Percentiles rank a stretch among this genome's conserved stretches.
Conservation (phyloP, 169 alveolate genomes). For the Condylostoma magnum region DNA sequence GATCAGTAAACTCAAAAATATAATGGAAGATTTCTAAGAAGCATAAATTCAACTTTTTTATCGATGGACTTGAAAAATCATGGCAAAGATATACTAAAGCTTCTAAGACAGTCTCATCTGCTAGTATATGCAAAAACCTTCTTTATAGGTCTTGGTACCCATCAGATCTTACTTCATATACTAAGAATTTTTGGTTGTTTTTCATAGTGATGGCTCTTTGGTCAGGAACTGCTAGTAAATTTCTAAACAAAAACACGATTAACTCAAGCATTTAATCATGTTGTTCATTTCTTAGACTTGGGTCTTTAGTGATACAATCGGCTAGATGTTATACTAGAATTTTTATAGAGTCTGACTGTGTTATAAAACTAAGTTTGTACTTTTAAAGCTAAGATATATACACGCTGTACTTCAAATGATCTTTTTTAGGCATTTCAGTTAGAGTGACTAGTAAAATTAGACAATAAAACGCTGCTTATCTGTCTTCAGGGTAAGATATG, state of each 20-base stretch:
- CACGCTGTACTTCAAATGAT: background rate
- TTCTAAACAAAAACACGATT: slow-evolving; percentile 37
- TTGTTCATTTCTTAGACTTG: slow-evolving; percentile 27
- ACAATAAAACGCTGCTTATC: slow-evolving; percentile 35
- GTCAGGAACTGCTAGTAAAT: slow-evolving; percentile 46
- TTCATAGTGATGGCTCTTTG: background rate
- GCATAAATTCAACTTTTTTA: slow-evolving; percentile 28
- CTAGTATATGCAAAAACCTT: slow-evolving; percentile 10
- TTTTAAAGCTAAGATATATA: slow-evolving; percentile 17
- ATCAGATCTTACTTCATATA: slow-evolving; percentile 13
- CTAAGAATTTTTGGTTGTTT: background rate
- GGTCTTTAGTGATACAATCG: slow-evolving; percentile 30
- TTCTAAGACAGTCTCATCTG: slow-evolving; percentile 41
- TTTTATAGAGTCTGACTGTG: slow-evolving; percentile 14
- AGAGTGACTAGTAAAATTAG: slow-evolving; percentile 37
- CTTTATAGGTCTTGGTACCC: slow-evolving; percentile 21
- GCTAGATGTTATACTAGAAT: slow-evolving; percentile 40
- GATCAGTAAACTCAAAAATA: slow-evolving; percentile 1
- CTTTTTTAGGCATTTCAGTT: slow-evolving; percentile 32
- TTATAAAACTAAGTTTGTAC: slow-evolving; percentile 37
- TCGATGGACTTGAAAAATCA: slow-evolving; percentile 28
- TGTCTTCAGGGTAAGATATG: slow-evolving; percentile 39
- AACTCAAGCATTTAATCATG: slow-evolving; percentile 54
- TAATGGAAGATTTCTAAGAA: slow-evolving; percentile 42
- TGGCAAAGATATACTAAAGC: slow-evolving; percentile 41